Evolutionary conservation across 495 filamentous ascomycete species (phyloP).

Genomic region (Neurospora africana): DNA sequence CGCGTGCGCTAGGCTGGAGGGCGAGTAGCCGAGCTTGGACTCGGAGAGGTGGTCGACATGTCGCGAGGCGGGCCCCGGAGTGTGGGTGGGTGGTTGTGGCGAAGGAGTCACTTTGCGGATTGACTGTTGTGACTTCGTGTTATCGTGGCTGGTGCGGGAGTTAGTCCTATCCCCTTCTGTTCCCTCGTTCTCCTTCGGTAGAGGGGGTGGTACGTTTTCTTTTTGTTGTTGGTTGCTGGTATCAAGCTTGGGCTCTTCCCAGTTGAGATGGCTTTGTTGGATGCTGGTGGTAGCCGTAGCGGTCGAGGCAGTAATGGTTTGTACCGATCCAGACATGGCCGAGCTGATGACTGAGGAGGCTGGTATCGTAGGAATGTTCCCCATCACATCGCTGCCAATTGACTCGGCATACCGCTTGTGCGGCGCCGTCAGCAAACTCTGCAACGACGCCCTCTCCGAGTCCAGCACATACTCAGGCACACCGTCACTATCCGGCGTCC

Average conservation of each 20-base stretch:
- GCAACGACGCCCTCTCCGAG: not conserved
- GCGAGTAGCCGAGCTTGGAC: not conserved
- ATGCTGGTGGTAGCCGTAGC: not conserved
- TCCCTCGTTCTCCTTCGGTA: conserved; percentile 15
- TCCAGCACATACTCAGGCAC: not conserved
- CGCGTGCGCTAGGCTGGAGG: conserved; percentile 23
- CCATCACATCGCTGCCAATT: not conserved
- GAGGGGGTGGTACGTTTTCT: not conserved
- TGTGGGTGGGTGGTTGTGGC: not conserved
- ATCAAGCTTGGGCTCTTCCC: not conserved
- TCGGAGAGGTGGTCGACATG: not conserved
- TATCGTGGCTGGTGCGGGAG: conserved; percentile 20
- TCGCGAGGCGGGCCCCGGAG: not conserved
- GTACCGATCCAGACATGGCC: not conserved
- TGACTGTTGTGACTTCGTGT: conserved; percentile 41
- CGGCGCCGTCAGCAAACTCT: not conserved
- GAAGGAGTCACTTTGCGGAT: conserved; percentile 14
- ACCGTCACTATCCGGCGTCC: not conserved
- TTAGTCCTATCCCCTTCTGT: not conserved
- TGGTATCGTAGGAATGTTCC: not conserved
- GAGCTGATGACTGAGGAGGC: not conserved
- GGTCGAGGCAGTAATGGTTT: not conserved
- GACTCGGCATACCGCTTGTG: not conserved
- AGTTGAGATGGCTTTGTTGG: not conserved
- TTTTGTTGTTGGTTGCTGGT: not conserved